These are phyloP conservation scores for Gonium pectorale DNA, from an alignment of 139 green algal species.

Conservation along the genomic window DNA sequence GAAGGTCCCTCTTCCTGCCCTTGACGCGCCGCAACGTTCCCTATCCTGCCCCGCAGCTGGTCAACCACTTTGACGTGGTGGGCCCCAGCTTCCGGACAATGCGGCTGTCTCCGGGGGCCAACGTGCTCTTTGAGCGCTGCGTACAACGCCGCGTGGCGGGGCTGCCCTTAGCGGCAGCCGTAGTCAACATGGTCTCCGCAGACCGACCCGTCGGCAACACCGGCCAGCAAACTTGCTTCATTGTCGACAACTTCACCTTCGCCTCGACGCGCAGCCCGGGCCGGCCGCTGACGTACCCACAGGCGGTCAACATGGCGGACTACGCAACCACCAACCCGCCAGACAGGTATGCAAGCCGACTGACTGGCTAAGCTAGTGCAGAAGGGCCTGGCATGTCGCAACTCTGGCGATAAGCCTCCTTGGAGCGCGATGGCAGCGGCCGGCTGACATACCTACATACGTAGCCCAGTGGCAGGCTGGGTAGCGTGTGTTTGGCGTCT, in stretches of 20 bases:
- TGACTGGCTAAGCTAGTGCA: too few relatives aligned
- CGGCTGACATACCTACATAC: too few relatives aligned
- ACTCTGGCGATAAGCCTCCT: too few relatives aligned
- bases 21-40: too few relatives aligned
- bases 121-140: background rate
- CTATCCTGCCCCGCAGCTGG: background rate
- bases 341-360: too few relatives aligned
- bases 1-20: too few relatives aligned
- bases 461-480: too few relatives aligned
- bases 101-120: background rate
- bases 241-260: background rate
- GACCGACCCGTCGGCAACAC: background rate
- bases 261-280: background rate
- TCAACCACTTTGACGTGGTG: conserved; percentile 27
- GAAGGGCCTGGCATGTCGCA: background rate
- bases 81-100: conserved; percentile 15
- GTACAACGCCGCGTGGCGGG: background rate
- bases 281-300: background rate
- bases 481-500: too few relatives aligned
- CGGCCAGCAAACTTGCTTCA: background rate
- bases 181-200: conserved; percentile 21
- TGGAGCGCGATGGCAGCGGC: too few relatives aligned
- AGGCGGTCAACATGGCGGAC: conserved; percentile 9
- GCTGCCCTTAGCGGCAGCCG: background rate
- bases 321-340: background rate